phyloP scores from a whole-genome alignment of 1,284 basidiomycete genomes.

The Wallemia hederae region DNA sequence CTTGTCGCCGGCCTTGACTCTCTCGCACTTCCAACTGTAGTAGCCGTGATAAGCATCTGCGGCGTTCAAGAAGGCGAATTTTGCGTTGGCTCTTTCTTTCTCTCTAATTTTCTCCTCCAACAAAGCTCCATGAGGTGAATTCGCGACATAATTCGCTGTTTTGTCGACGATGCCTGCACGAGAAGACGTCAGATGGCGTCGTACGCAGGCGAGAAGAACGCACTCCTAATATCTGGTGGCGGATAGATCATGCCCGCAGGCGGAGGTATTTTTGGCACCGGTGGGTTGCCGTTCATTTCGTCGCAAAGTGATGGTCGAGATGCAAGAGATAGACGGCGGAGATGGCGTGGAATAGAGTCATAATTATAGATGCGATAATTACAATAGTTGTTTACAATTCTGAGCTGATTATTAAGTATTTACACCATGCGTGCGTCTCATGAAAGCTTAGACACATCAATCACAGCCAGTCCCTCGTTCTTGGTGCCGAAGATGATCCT shows the following conservation, averaged over 20 bases:
- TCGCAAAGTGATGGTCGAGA: background rate
- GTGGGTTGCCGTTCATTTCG: background rate
- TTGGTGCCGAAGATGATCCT: background rate
- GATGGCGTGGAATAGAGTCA: background rate
- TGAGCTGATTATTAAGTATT: too few species aligned
- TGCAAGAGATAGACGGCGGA: too few species aligned
- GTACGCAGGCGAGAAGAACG: background rate
- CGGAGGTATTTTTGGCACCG: background rate
- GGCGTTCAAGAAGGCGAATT: slow-evolving; percentile 76
- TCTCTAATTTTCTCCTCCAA: slow-evolving; percentile 91
- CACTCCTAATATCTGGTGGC: background rate
- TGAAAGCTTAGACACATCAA: background rate
- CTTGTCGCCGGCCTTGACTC: slow-evolving; percentile 39
- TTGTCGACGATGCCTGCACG: slow-evolving; percentile 65
- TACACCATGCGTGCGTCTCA: too few species aligned
- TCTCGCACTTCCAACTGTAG: slow-evolving; percentile 64
- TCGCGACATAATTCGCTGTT: slow-evolving; percentile 75
- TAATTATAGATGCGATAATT: background rate
- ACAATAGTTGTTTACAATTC: too few species aligned
- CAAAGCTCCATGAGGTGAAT: slow-evolving; percentile 54
- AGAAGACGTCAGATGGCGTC: background rate
- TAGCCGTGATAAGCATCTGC: slow-evolving; percentile 91
- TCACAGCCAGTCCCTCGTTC: background rate
- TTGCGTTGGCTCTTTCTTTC: slow-evolving; percentile 72
- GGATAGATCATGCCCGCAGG: background rate